Conservation (phyloP, 768 basidiomycete genomes). For the Lactarius hatsudake region DNA sequence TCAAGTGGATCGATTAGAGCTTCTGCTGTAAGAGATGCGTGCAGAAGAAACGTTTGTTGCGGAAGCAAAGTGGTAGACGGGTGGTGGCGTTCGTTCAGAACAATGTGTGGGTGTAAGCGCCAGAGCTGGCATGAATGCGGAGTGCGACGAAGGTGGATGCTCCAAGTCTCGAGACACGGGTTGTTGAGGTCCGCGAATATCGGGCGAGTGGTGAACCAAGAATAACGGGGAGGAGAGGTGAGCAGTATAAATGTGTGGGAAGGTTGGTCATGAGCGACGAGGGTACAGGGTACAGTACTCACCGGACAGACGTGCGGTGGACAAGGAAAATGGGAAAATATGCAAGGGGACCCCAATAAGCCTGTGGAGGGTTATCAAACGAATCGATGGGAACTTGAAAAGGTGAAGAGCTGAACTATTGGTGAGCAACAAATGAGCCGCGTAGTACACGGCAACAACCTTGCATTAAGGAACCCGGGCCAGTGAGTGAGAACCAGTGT, state of each 20-base stretch:
- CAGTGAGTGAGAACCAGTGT: background rate
- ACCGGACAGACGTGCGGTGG: background rate
- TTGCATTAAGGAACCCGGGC: background rate
- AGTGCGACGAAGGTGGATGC: background rate
- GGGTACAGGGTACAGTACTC: background rate
- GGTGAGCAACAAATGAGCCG: background rate
- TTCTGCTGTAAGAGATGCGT: background rate
- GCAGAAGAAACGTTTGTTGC: background rate
- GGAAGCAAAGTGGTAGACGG: background rate
- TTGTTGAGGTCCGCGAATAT: background rate
- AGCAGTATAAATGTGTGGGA: background rate
- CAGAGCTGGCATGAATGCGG: background rate
- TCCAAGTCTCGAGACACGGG: background rate
- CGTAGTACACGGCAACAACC: background rate
- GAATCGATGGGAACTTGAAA: background rate
- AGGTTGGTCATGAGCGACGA: background rate
- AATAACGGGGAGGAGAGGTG: background rate
- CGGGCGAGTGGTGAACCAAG: background rate
- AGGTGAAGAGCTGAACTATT: background rate
- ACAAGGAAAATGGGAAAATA: background rate
- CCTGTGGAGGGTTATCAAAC: background rate
- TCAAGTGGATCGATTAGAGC: background rate
- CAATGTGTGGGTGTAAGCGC: background rate
- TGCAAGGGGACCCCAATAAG: background rate
- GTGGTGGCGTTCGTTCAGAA: background rate